These are phyloP conservation scores for Chlorociboria aeruginascens DNA, from an alignment of 495 filamentous ascomycete genomes.

Conservation along the genomic window DNA sequence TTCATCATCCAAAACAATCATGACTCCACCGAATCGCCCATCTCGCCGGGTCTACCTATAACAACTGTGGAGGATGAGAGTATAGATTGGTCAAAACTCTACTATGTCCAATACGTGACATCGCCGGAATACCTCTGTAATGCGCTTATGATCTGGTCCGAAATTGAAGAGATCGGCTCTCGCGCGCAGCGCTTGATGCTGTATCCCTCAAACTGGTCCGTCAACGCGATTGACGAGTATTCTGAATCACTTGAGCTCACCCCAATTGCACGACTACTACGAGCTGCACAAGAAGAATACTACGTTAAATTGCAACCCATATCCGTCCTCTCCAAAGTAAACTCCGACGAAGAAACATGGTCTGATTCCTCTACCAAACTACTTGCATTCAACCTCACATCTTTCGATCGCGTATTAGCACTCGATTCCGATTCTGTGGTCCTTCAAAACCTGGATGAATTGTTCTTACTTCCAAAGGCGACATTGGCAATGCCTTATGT, in stretches of 20 bases:
- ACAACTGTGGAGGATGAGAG: conserved; percentile 1
- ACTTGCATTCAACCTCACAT: conserved; percentile 43
- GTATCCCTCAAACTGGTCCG: conserved; percentile 43
- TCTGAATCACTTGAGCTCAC: conserved; percentile 3
- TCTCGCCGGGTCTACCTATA: background rate
- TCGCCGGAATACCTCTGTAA: conserved; percentile 49
- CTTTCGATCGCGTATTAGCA: conserved; percentile 45
- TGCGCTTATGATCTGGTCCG: conserved; percentile 49
- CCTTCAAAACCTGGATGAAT: conserved; percentile 45
- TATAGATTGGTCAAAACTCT: conserved; percentile 38
- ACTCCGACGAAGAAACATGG: conserved; percentile 31
- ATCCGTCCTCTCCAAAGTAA: conserved; percentile 29
- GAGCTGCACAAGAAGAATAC: conserved; percentile 40
- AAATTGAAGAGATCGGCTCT: conserved; percentile 39
- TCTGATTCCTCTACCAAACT: conserved; percentile 43
- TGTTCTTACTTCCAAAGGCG: conserved; percentile 44
- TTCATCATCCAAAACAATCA: conserved; percentile 13
- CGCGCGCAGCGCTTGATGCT: conserved; percentile 40
- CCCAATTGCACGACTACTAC: conserved; percentile 33
- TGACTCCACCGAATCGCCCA: background rate
- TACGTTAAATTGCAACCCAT: conserved; percentile 40
- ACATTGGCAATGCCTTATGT: conserved; percentile 45
- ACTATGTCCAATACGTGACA: conserved; percentile 51
- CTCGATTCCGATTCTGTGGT: conserved; percentile 47
- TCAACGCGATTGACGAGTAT: conserved; percentile 8